A percentile compares a stretch with the other conserved stretches of the same genome.
These are phyloP conservation scores for Conticribra weissflogii DNA, from an alignment of 108 stramenopile species.

Conservation along the genomic window DNA sequence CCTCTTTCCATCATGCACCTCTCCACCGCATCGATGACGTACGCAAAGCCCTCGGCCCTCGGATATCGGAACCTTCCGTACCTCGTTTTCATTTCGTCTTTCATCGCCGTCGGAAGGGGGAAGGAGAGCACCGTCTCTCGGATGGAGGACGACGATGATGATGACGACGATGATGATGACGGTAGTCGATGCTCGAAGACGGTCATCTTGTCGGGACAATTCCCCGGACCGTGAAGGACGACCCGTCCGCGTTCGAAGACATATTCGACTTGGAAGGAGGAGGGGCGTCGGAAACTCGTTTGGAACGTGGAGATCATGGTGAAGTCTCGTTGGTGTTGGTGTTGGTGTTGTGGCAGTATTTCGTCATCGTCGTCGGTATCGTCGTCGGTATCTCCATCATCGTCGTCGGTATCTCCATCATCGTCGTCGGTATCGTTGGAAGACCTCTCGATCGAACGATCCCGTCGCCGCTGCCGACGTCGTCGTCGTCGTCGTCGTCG, in stretches of 20 bases:
- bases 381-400: too few relatives aligned
- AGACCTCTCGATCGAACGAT: too few relatives aligned
- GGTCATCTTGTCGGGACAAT: constrained; percentile 42
- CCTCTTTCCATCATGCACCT: constrained; percentile 34
- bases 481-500: not conserved
- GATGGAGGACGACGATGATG: too few relatives aligned
- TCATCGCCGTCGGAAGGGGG: constrained; percentile 21
- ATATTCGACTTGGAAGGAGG: constrained; percentile 38
- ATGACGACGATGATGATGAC: too few relatives aligned
- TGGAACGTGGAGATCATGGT: constrained; percentile 40
- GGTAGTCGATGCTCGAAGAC: constrained; percentile 26
- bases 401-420: not conserved
- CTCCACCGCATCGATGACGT: constrained; percentile 37
- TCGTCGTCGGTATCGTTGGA: not conserved
- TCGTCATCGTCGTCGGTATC: too few relatives aligned
- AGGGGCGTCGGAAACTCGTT: constrained; percentile 32
- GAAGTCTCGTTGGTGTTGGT: too few relatives aligned
- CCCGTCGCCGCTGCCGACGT: too few relatives aligned
- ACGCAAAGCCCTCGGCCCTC: constrained; percentile 37
- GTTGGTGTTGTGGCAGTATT: too few relatives aligned
- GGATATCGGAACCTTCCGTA: constrained; percentile 30
- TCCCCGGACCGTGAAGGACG: constrained; percentile 30
- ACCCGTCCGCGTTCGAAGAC: constrained; percentile 31
- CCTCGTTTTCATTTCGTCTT: not conserved
- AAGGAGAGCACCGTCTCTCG: constrained; percentile 24